Base-by-base conservation (phyloP, 1,284 basidiomycete species). In the Anthracocystis walkeri region DNA sequence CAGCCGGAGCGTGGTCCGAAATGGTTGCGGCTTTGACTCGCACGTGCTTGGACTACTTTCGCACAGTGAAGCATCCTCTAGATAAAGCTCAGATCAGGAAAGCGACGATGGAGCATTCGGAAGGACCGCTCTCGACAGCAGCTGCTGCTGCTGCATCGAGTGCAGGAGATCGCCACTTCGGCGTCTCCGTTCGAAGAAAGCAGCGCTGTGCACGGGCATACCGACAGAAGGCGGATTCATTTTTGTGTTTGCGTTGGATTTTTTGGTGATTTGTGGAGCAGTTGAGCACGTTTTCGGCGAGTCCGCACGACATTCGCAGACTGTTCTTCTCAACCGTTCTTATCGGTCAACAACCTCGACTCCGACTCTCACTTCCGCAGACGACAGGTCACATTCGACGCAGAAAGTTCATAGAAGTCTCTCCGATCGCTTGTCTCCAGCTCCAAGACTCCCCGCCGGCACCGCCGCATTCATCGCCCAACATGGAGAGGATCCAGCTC, bases 401-500 rank as follows among this genome's bases (percentile, higher is more conserved):
- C 8, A 33, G 31, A 7, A 33, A 33, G 7, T 11, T 33, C 10
- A 33, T 33, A 33, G 31, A 33, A 33, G 31, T 7, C 25, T n/a
- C 29, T 35, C 35, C 40, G 11, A 21, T 35, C n/a, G 21, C 31
- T 21, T 53, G 35, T 55, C 12, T 23, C 21, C 23, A 27, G 5
- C 27, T 49, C 35, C 12, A 38, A 38, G 12, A 16, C n/a, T 48
- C 46, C 16, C 16, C 33, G 18, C 29, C 21, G 20, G 20, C 21
- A 20, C 31, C 31, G 27, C 20, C 46, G 31, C 23, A 41, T 18
- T 25, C 41, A 35, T 18, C n/a, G 29, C 5, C 27, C 49, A 44
- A 58, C 41, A 76, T 76, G 74, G 74, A 72, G 56, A 40, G 69
- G 20, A 80, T 84, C 25, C 76, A 80, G 41, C 77, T 85, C 35